Evolutionary conservation across 106 monocot genomes (phyloP).

Genomic region (Apostasia shenzhenica): DNA sequence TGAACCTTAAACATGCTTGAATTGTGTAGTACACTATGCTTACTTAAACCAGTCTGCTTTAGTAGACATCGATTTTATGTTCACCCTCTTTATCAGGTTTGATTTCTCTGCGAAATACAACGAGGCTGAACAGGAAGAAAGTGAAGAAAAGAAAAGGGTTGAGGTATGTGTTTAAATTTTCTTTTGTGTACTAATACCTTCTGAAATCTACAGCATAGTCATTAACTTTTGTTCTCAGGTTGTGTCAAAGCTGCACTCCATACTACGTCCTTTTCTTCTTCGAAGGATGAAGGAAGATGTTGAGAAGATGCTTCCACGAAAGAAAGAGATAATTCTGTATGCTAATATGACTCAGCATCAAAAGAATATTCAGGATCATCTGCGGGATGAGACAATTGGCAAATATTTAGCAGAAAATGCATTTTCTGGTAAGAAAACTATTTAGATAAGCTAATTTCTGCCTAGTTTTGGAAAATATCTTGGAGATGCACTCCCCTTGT

Average conservation of each 20-base stretch:
- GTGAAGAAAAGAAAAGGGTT: slow-evolving; percentile 68
- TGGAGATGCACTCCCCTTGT: neutral
- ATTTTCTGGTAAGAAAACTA: slow-evolving; percentile 20
- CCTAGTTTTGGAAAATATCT: neutral
- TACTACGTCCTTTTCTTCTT: slow-evolving; percentile 91
- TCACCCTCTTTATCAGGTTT: slow-evolving; percentile 44
- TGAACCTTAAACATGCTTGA: too few species aligned
- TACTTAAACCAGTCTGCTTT: too few species aligned
- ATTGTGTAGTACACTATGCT: too few species aligned
- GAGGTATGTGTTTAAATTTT: slow-evolving; percentile 29
- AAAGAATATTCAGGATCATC: slow-evolving; percentile 70
- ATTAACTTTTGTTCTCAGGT: slow-evolving; percentile 30
- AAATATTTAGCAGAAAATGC: slow-evolving; percentile 41
- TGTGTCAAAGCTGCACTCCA: slow-evolving; percentile 86
- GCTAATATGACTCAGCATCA: slow-evolving; percentile 89
- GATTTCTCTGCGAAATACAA: slow-evolving; percentile 59
- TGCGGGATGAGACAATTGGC: slow-evolving; percentile 68
- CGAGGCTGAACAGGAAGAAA: slow-evolving; percentile 46
- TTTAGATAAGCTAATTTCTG: neutral
- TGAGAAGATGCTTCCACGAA: slow-evolving; percentile 84
- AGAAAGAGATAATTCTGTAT: slow-evolving; percentile 98
- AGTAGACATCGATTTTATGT: neutral
- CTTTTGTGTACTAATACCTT: neutral
- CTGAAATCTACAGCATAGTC: neutral
- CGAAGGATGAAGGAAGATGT: slow-evolving; percentile 92